These are phyloP conservation scores for Metschnikowia hibisci DNA, from an alignment of 805 yeast genomes.

Conservation along the genomic window DNA sequence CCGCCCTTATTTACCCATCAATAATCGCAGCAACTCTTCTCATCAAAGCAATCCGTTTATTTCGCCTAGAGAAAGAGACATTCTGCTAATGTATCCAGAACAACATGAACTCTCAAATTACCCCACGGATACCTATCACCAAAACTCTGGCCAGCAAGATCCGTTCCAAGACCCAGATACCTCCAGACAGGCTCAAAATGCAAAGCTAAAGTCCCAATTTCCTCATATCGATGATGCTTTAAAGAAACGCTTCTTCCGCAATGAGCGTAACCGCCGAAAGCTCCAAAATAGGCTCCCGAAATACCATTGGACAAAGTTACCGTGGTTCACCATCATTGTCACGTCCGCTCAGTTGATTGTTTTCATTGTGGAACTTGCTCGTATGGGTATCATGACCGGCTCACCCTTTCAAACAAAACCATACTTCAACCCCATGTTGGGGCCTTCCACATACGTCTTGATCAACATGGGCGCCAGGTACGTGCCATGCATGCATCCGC, in stretches of 20 bases:
- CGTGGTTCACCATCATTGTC: conserved; percentile 39
- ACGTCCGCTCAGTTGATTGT: conserved; percentile 49
- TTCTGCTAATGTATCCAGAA: conserved; percentile 6
- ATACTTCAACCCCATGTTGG: conserved; percentile 73
- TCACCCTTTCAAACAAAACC: conserved; percentile 65
- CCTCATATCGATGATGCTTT: conserved; percentile 1
- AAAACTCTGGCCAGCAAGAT: neutral
- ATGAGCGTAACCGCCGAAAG: conserved; percentile 16
- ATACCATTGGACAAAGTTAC: conserved; percentile 27
- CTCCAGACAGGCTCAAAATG: neutral
- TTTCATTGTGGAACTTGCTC: conserved; percentile 57
- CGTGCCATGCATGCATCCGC: conserved; percentile 62
- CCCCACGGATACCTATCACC: conserved; percentile 1
- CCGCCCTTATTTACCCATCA: conserved; percentile 8
- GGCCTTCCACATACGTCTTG: conserved; percentile 64
- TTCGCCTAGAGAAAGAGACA: neutral
- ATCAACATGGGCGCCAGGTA: conserved; percentile 70
- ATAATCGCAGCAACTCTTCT: neutral
- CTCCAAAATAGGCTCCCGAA: conserved; percentile 17
- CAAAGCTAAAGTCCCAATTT: neutral
- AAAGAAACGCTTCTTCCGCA: conserved; percentile 1
- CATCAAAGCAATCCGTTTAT: neutral
- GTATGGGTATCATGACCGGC: conserved; percentile 58
- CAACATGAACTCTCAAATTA: conserved; percentile 13
- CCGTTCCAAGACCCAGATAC: neutral